phyloP scores from a whole-genome alignment of 2,329 filamentous ascomycete species.

The Annulohypoxylon truncatum region DNA sequence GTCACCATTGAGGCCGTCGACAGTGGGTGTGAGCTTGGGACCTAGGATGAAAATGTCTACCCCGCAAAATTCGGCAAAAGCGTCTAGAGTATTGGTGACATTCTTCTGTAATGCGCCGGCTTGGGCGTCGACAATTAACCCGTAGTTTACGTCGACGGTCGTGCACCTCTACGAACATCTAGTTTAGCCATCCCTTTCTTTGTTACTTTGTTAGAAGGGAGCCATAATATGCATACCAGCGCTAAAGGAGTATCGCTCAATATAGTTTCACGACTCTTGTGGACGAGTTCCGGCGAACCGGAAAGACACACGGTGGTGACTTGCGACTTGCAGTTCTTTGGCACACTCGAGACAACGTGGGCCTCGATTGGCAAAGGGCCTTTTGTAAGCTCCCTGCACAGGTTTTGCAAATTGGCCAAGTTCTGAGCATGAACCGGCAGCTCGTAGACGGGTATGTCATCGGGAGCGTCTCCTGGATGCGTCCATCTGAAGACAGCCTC shows the following conservation, averaged over 20 bases:
- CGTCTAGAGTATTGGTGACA: constrained; percentile 87
- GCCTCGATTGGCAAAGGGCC: constrained; percentile 80
- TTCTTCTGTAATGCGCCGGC: constrained; percentile 76
- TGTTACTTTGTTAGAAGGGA: constrained; percentile 30
- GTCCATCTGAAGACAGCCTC: constrained; percentile 93
- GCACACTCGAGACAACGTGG: constrained; percentile 83
- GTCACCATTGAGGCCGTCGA: constrained; percentile 79
- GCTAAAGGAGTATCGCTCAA: constrained; percentile 92
- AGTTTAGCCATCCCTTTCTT: constrained; percentile 46
- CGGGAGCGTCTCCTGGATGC: constrained; percentile 86
- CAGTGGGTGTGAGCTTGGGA: constrained; percentile 85
- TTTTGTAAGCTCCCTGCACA: constrained; percentile 86
- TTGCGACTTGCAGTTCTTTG: constrained; percentile 74
- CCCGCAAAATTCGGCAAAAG: constrained; percentile 87
- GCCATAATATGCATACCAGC: constrained; percentile 72
- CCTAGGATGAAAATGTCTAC: constrained; percentile 97
- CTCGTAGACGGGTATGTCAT: constrained; percentile 86
- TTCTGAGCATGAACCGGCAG: constrained; percentile 93
- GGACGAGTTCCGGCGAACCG: constrained; percentile 86
- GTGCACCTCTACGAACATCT: constrained; percentile 79
- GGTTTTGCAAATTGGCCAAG: constrained; percentile 78
- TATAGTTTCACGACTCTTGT: constrained; percentile 89
- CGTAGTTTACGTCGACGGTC: constrained; percentile 91
- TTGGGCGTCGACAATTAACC: constrained; percentile 81
- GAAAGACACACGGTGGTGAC: constrained; percentile 92